Conservation (phyloP, 306 rosid species). For the Vachellia pachyceras region DNA sequence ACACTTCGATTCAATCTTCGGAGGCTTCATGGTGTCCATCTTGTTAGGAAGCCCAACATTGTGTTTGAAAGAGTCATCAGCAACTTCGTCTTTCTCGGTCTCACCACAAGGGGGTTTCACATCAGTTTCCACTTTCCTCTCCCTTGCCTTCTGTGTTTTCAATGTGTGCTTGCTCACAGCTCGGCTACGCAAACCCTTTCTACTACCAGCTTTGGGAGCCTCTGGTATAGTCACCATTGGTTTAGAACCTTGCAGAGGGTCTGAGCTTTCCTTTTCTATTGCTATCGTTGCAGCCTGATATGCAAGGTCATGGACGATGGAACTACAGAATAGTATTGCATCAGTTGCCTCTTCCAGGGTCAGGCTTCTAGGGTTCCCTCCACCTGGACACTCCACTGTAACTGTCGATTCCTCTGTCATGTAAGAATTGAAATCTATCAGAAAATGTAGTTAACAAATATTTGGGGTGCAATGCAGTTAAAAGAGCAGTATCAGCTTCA, state of each 20-base stretch:
- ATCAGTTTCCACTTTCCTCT: slow-evolving; percentile 56
- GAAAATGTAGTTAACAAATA: slow-evolving; percentile 33
- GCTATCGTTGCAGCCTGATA: slow-evolving; percentile 83
- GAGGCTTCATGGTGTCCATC: slow-evolving; percentile 78
- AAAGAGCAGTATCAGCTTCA: slow-evolving; percentile 4
- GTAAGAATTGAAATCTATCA: slow-evolving; percentile 44
- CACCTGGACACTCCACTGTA: slow-evolving; percentile 69
- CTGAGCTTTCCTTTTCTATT: slow-evolving; percentile 70
- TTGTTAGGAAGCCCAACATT: slow-evolving; percentile 74
- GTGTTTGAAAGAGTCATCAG: slow-evolving; percentile 51
- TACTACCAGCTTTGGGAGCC: slow-evolving; percentile 57
- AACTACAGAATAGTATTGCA: slow-evolving; percentile 92
- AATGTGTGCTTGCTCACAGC: slow-evolving; percentile 48
- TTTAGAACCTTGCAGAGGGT: slow-evolving; percentile 65
- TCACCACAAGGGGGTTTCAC: slow-evolving; percentile 49
- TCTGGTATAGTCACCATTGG: slow-evolving; percentile 80
- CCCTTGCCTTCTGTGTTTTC: slow-evolving; percentile 69
- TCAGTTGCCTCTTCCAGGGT: slow-evolving; percentile 98
- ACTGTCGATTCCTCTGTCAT: slow-evolving; percentile 76
- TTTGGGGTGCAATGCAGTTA: not conserved
- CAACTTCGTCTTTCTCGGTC: slow-evolving; percentile 77
- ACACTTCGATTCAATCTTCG: slow-evolving; percentile 88
- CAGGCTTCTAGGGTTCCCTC: slow-evolving; percentile 72
- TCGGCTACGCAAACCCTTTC: slow-evolving; percentile 60
- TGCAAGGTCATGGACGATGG: slow-evolving; percentile 90